These are phyloP conservation scores for Zymoseptoria passerinii DNA, from an alignment of 2,329 filamentous ascomycete species.

Conservation along the genomic window DNA sequence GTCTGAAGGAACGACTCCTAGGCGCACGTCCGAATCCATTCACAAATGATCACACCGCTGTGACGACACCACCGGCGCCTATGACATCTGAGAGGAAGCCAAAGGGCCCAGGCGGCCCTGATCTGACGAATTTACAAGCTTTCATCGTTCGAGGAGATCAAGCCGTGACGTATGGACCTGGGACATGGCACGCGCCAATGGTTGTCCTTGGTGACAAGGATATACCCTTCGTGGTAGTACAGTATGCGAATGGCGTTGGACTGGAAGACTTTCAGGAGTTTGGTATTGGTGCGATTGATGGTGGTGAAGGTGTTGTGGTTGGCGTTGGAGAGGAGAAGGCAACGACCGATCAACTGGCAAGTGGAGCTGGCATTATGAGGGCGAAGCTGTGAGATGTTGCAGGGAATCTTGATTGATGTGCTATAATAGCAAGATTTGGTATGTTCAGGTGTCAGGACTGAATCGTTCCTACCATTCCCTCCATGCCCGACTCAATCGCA, in stretches of 20 bases:
- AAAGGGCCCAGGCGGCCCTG: slow-evolving; percentile 55
- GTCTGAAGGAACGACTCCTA: slow-evolving; percentile 34
- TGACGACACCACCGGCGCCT: slow-evolving; percentile 17
- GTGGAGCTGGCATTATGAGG: slow-evolving; percentile 10
- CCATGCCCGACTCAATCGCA: not conserved
- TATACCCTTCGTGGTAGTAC: slow-evolving; percentile 81
- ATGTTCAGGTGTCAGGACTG: not conserved
- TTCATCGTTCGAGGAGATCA: slow-evolving; percentile 72
- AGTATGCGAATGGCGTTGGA: slow-evolving; percentile 75
- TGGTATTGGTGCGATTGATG: slow-evolving; percentile 30
- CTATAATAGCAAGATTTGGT: not conserved
- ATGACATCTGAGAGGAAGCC: slow-evolving; percentile 22
- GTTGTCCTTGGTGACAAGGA: slow-evolving; percentile 64
- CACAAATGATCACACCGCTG: slow-evolving; percentile 41
- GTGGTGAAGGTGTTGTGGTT: slow-evolving; percentile 19
- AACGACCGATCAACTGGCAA: not conserved
- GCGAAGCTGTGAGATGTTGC: slow-evolving; percentile 14
- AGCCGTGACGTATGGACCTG: slow-evolving; percentile 84
- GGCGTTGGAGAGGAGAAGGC: slow-evolving; percentile 19
- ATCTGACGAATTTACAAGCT: slow-evolving; percentile 60
- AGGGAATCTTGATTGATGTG: not conserved
- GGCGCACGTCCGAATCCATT: slow-evolving; percentile 38
- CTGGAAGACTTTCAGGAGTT: slow-evolving; percentile 86
- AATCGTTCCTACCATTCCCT: not conserved
- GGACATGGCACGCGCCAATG: slow-evolving; percentile 97